Evolutionary conservation across 148 eudicot genomes (phyloP), one percentile per base, ranked within the genome.

Genomic region (Cornus kousa): DNA sequence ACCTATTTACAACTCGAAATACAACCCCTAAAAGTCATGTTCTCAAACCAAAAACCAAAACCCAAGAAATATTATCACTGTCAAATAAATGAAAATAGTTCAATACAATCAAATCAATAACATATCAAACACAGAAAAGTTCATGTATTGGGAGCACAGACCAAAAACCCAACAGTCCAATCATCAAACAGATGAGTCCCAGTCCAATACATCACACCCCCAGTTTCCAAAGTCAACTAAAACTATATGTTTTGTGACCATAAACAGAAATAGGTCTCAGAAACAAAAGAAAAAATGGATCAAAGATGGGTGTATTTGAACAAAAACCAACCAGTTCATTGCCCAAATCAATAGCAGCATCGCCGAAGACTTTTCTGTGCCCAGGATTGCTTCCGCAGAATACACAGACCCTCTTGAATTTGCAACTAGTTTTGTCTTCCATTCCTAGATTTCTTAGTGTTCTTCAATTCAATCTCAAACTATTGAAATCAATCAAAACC

Each of bases 311-410:
- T 16, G 64, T 20, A 37, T 50, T 19, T 62, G 59, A 76, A 35
- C 23, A 67, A 50, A 81, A 60, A 85, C 85, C 72, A 81, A 94
- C 98, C 94, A 93, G 76, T 85, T 93, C 92, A 88, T 88, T 82
- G 65, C 94, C 98, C 85, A 95, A 90, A 10, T 91, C 94, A 86
- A 86, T 74, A 85, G 97, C 97, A 83, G 97, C 98, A 82, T 89
- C 91, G 80, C 97, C 88, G 88, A 95, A 95, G 35, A 93, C 88
- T 80, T 89, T 80, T 84, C 94, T 86, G 70, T 87, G 82, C 55
- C 98, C 98, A 80, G 93, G 87, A 73, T 90, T 83, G 78, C 98
- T 95, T 66, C 98, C 98, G 80, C 98, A 95, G 82, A 93, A 95
- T 7, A 95, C 98, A 87, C 98, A 95, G 16, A 95, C 87, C 82